A percentile compares a stretch with the other conserved stretches of the same genome.
Conservation (phyloP, 805 yeast genomes). For the Nakazawaea holstii region DNA sequence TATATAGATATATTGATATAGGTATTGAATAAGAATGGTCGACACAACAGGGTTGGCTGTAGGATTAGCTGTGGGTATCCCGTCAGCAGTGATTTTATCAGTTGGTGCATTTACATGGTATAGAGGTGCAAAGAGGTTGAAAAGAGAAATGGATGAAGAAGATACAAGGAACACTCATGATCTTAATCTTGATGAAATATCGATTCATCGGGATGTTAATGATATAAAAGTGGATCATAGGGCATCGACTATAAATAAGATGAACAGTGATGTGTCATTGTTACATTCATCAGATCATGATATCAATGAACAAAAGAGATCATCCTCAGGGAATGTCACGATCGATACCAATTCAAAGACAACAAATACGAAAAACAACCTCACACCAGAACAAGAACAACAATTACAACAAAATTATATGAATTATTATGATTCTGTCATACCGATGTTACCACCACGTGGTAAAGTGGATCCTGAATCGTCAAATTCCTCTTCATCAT, state of each 20-base stretch:
- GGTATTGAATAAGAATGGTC: background rate
- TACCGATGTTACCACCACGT: conserved; percentile 23
- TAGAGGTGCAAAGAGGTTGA: conserved; percentile 31
- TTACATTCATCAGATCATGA: background rate
- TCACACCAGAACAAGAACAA: background rate
- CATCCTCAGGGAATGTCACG: background rate
- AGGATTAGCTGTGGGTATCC: conserved; percentile 42
- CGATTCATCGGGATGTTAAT: background rate
- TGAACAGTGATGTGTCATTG: conserved; percentile 1
- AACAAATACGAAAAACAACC: background rate
- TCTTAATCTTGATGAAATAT: conserved; percentile 26
- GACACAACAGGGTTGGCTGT: background rate
- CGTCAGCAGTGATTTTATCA: conserved; percentile 32
- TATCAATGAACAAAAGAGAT: background rate
- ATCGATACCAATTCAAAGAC: background rate
- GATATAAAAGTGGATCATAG: background rate
- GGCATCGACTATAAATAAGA: background rate
- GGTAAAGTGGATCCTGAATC: conserved; percentile 5
- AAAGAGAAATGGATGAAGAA: conserved; percentile 29
- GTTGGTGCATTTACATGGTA: conserved; percentile 31
- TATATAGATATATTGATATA: too few relatives aligned
- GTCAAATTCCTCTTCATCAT: background rate
- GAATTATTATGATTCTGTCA: conserved; percentile 25
- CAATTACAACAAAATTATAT: conserved; percentile 15
- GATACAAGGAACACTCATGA: conserved; percentile 27